Conservation (phyloP, 106 monocot genomes). For the Dendrobium catenatum region DNA sequence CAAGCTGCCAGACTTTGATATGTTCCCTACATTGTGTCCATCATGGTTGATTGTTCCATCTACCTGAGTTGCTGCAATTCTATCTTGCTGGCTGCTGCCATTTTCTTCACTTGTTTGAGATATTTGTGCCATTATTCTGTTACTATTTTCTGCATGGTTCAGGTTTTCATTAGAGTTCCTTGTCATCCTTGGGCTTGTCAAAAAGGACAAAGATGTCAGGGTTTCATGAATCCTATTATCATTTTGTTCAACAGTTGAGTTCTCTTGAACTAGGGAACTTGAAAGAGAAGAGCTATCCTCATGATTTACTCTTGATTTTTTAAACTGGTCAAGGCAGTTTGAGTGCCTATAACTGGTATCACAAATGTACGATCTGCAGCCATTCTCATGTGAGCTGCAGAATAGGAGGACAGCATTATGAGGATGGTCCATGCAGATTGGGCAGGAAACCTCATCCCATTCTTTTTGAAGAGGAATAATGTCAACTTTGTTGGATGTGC, state of each 20-base stretch:
- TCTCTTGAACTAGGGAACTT: neutral
- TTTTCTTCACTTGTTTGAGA: neutral
- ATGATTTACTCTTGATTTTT: slow-evolving; percentile 22
- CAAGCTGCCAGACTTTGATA: slow-evolving; percentile 7
- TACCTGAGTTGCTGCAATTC: neutral
- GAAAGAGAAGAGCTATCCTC: slow-evolving; percentile 4
- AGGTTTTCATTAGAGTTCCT: neutral
- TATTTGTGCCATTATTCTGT: neutral
- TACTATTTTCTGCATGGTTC: neutral
- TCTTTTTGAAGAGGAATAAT: slow-evolving; percentile 35
- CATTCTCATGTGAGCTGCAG: slow-evolving; percentile 67
- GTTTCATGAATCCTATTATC: slow-evolving; percentile 1
- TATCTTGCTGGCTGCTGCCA: too few relatives aligned
- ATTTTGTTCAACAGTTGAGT: neutral
- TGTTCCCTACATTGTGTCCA: too few relatives aligned
- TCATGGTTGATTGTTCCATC: neutral
- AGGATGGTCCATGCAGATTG: slow-evolving; percentile 90
- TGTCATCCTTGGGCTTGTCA: slow-evolving; percentile 4
- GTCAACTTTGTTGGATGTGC: slow-evolving; percentile 17
- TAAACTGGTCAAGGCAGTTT: slow-evolving; percentile 75
- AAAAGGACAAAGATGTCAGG: neutral
- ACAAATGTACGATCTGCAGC: slow-evolving; percentile 80
- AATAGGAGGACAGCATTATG: slow-evolving; percentile 81
- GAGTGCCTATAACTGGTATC: slow-evolving; percentile 86
- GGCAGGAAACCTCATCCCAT: slow-evolving; percentile 77